Evolutionary conservation across 2,329 filamentous ascomycete genomes (phyloP).

Genomic region (Penicillium hordei): DNA sequence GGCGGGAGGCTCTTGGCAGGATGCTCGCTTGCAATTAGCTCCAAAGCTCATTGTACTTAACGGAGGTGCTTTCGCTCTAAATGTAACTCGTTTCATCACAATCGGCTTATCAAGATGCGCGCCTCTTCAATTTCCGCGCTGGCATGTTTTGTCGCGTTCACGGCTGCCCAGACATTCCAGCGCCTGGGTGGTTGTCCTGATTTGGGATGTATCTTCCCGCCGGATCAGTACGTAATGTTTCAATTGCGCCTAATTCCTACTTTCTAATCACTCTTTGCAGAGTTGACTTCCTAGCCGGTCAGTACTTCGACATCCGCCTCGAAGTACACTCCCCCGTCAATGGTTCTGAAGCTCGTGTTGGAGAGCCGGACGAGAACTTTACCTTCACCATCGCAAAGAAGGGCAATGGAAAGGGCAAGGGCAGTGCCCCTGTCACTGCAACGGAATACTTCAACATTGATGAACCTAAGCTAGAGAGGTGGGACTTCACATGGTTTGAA

Average conservation of each 20-base stretch:
- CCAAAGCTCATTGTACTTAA: conserved; percentile 2
- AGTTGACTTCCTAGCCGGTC: conserved; percentile 78
- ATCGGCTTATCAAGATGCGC: conserved; percentile 25
- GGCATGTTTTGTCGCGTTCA: conserved; percentile 28
- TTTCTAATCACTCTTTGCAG: conserved; percentile 30
- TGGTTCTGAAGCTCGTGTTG: conserved; percentile 74
- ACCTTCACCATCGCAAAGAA: conserved; percentile 72
- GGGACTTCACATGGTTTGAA: conserved; percentile 84
- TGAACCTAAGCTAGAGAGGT: conserved; percentile 73
- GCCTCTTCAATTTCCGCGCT: conserved; percentile 21
- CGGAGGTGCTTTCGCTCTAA: not conserved
- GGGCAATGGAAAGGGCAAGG: conserved; percentile 37
- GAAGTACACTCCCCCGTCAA: conserved; percentile 81
- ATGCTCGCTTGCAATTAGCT: not conserved
- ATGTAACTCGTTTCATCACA: not conserved
- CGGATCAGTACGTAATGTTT: conserved; percentile 51
- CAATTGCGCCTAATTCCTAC: not conserved
- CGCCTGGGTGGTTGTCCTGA: conserved; percentile 57
- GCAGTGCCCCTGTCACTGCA: conserved; percentile 48
- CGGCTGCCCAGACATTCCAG: conserved; percentile 55
- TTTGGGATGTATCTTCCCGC: conserved; percentile 58
- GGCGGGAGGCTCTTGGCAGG: not conserved
- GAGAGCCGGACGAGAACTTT: conserved; percentile 67
- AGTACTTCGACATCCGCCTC: conserved; percentile 79
- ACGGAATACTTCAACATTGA: conserved; percentile 67